These are phyloP conservation scores for Sporothrix inflata DNA, from an alignment of 2,329 filamentous ascomycete genomes.

Conservation along the genomic window DNA sequence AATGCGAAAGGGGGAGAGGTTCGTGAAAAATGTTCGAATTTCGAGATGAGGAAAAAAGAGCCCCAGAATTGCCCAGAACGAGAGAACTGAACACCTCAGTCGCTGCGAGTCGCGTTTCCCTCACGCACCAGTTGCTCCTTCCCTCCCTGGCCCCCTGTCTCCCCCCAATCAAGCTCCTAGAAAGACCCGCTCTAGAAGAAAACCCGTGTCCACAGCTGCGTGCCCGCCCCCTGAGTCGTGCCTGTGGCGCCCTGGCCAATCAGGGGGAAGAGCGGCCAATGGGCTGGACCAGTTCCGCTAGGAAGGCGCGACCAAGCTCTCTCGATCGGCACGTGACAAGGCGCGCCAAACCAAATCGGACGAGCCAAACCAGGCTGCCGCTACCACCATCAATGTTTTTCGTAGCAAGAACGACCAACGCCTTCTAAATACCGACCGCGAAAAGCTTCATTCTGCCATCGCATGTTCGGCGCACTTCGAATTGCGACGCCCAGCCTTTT, in stretches of 20 bases:
- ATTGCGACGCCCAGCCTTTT: neutral
- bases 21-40: slow-evolving; percentile 1
- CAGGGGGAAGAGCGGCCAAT: neutral
- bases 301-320: neutral
- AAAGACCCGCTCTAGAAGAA: slow-evolving; percentile 18
- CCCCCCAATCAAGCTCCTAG: slow-evolving; percentile 15
- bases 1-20: slow-evolving; percentile 6
- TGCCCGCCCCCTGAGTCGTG: slow-evolving; percentile 29
- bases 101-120: slow-evolving; percentile 23
- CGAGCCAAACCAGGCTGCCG: slow-evolving; percentile 8
- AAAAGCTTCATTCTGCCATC: slow-evolving; percentile 13
- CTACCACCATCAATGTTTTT: neutral
- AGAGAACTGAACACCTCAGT: slow-evolving; percentile 24
- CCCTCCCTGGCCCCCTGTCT: neutral
- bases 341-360: slow-evolving; percentile 2
- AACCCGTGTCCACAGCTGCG: slow-evolving; percentile 30
- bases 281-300: neutral
- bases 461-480: neutral
- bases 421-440: slow-evolving; percentile 7
- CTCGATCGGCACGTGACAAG: slow-evolving; percentile 25
- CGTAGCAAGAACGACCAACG: neutral
- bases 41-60: neutral
- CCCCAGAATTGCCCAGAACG: neutral
- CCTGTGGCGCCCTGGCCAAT: slow-evolving; percentile 24
- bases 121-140: slow-evolving; percentile 14